These are phyloP conservation scores for Warburgia ugandensis DNA, from an alignment of 164 flowering plant genomes.

Conservation along the genomic window DNA sequence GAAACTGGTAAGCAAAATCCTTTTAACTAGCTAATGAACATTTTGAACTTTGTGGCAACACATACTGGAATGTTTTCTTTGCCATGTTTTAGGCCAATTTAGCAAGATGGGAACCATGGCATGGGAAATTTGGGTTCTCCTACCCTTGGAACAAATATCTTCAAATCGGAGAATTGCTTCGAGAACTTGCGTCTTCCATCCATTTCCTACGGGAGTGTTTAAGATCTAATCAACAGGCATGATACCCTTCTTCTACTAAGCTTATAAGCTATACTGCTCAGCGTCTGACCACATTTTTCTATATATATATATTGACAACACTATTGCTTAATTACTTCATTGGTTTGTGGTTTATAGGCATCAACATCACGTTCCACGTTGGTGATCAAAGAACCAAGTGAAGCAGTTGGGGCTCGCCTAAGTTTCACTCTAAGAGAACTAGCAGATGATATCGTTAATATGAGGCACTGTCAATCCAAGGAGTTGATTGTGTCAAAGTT, in stretches of 20 bases:
- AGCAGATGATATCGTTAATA: neutral
- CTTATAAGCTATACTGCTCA: neutral
- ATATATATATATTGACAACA: neutral
- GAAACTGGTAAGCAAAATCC: slow-evolving; percentile 41
- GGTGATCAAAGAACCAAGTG: slow-evolving; percentile 4
- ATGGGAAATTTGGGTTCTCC: slow-evolving; percentile 61
- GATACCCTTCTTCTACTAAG: neutral
- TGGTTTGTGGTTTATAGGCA: neutral
- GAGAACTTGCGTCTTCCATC: slow-evolving; percentile 49
- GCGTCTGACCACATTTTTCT: no score
- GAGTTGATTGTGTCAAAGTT: slow-evolving; percentile 1
- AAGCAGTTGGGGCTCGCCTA: neutral
- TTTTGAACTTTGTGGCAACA: no score
- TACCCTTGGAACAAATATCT: slow-evolving; percentile 71
- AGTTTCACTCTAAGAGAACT: slow-evolving; percentile 4
- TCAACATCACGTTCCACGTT: neutral
- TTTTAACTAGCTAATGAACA: neutral
- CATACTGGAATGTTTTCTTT: neutral
- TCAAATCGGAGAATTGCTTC: slow-evolving; percentile 46
- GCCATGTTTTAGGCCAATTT: slow-evolving; percentile 51
- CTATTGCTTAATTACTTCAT: neutral
- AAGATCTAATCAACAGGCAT: slow-evolving; percentile 49
- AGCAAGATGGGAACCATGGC: slow-evolving; percentile 95
- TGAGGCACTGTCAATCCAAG: neutral
- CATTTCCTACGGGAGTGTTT: slow-evolving; percentile 37